Percentiles rank a stretch among this genome's conserved stretches.
Conservation (phyloP, 2,329 filamentous ascomycete species). For the Setomelanomma holmii region DNA sequence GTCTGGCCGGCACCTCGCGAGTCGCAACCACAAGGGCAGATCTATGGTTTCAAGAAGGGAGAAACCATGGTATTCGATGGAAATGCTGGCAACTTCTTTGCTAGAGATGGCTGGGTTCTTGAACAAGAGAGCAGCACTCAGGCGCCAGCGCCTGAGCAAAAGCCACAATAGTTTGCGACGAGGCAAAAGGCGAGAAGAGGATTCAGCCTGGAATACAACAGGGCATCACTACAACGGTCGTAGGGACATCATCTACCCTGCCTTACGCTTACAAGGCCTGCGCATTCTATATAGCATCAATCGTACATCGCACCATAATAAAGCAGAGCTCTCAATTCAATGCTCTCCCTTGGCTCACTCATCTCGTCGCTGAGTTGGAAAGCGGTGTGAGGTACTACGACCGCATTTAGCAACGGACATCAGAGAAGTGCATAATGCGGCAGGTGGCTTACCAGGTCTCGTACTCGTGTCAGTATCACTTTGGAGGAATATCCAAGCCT, state of each 20-base stretch:
- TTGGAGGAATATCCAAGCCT: conserved; percentile 15
- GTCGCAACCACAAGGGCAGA: conserved; percentile 11
- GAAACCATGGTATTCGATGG: conserved; percentile 13
- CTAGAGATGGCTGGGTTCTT: conserved; percentile 10
- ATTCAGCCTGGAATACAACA: too few species aligned
- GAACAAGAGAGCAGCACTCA: conserved; percentile 12
- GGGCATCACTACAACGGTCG: too few species aligned
- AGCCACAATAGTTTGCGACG: not conserved
- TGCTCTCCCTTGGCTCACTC: not conserved
- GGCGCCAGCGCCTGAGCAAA: not conserved
- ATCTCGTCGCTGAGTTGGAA: not conserved
- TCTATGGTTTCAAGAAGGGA: conserved; percentile 18
- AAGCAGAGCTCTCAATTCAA: not conserved
- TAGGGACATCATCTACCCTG: not conserved
- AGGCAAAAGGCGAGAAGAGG: not conserved
- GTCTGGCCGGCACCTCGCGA: conserved; percentile 15
- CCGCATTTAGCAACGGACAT: not conserved
- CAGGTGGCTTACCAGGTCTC: conserved; percentile 3
- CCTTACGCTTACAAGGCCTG: not conserved
- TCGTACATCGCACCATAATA: not conserved
- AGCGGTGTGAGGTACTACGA: not conserved
- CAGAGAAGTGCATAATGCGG: not conserved
- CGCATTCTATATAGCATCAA: not conserved
- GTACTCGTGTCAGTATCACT: conserved; percentile 5
- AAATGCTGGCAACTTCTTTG: conserved; percentile 14